These are phyloP conservation scores for Geum urbanum DNA, from an alignment of 306 rosid species.

Conservation along the genomic window DNA sequence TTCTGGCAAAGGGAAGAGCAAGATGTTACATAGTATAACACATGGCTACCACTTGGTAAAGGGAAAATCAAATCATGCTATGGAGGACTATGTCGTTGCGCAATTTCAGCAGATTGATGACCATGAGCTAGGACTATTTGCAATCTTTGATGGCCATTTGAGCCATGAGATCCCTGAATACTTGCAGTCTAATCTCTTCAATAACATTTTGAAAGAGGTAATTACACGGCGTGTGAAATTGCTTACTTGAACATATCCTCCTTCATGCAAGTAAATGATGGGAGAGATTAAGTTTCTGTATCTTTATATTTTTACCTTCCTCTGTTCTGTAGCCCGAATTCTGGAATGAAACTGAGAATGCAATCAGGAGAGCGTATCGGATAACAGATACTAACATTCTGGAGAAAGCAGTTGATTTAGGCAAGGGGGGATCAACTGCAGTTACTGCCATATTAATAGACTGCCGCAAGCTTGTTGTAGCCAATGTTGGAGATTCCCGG, in stretches of 20 bases:
- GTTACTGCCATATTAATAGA: slow-evolving; percentile 90
- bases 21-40: slow-evolving; percentile 61
- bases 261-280: not conserved
- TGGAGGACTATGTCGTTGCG: slow-evolving; percentile 90
- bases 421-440: slow-evolving; percentile 95
- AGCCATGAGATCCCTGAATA: slow-evolving; percentile 76
- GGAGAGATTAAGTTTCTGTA: not conserved
- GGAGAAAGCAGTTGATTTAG: slow-evolving; percentile 64
- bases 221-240: not conserved
- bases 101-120: slow-evolving; percentile 67
- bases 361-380: slow-evolving; percentile 68
- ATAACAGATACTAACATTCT: slow-evolving; percentile 70
- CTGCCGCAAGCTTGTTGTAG: slow-evolving; percentile 72
- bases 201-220: slow-evolving; percentile 81
- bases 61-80: slow-evolving; percentile 67
- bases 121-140: slow-evolving; percentile 84
- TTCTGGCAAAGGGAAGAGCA: slow-evolving; percentile 99
- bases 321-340: slow-evolving; percentile 54
- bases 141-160: slow-evolving; percentile 93
- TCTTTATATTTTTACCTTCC: not conserved
- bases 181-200: slow-evolving; percentile 65
- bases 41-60: slow-evolving; percentile 92
- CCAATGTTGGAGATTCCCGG: slow-evolving; percentile 91
- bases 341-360: slow-evolving; percentile 62
- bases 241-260: not conserved